Evolutionary conservation across 2,329 filamentous ascomycete species (phyloP).

Genomic region (Fusarium poae): DNA sequence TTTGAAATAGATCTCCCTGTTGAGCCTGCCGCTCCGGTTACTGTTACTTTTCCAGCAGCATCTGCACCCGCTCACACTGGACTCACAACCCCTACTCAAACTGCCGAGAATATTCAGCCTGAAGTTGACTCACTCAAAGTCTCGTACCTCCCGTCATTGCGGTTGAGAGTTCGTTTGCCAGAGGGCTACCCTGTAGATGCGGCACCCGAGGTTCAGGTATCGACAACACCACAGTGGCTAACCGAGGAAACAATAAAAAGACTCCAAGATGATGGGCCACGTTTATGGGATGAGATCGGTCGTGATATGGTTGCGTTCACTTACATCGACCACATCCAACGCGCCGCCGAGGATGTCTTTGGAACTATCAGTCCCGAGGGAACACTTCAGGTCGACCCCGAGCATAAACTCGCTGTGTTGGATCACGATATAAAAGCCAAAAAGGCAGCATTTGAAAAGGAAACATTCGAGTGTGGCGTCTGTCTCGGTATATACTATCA

Average conservation of each 20-base stretch:
- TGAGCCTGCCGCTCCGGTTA: constrained; percentile 65
- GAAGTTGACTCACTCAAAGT: constrained; percentile 63
- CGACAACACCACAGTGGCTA: constrained; percentile 70
- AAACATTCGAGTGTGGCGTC: constrained; percentile 88
- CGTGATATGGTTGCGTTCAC: constrained; percentile 70
- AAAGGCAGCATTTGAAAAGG: constrained; percentile 80
- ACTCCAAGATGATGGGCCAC: constrained; percentile 64
- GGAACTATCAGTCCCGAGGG: constrained; percentile 65
- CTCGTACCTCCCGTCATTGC: constrained; percentile 69
- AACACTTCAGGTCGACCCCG: constrained; percentile 64
- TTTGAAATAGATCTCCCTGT: constrained; percentile 71
- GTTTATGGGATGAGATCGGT: constrained; percentile 73
- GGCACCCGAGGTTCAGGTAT: constrained; percentile 65
- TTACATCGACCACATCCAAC: constrained; percentile 74
- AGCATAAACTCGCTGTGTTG: constrained; percentile 77
- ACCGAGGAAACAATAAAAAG: constrained; percentile 60
- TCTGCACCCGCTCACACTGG: constrained; percentile 43
- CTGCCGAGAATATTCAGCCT: constrained; percentile 32
- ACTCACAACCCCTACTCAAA: constrained; percentile 16
- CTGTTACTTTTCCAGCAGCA: constrained; percentile 68
- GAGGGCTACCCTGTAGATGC: constrained; percentile 67
- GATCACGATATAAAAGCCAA: constrained; percentile 83
- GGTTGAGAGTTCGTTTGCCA: constrained; percentile 67
- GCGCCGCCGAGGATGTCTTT: constrained; percentile 71
- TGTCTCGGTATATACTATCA: constrained; percentile 71